A percentile compares a stretch with the other conserved stretches of the same genome.
phyloP scores from a whole-genome alignment of 352 stramenopile genomes.

The Saprolegnia parasitica region DNA sequence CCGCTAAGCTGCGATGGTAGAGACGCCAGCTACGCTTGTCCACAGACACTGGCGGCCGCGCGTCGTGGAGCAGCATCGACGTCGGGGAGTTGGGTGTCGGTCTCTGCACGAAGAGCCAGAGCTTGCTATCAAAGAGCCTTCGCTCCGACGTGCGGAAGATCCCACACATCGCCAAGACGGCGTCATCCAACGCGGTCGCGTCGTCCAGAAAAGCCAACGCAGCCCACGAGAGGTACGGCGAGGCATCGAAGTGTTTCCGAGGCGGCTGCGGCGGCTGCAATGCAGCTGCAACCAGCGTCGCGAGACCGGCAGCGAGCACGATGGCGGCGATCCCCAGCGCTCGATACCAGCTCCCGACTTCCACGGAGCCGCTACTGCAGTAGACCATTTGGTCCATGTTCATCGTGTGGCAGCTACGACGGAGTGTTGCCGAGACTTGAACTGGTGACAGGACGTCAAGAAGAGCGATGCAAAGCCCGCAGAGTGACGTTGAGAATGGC shows the following conservation, averaged over 20 bases:
- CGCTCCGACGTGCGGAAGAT: neutral
- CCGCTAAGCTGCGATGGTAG: neutral
- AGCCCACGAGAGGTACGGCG: neutral
- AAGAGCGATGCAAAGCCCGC: neutral
- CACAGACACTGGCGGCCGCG: no score
- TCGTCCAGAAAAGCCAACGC: neutral
- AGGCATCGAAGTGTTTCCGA: neutral
- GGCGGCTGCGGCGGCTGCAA: no score
- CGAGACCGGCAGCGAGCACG: neutral
- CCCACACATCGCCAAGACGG: neutral
- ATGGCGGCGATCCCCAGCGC: neutral
- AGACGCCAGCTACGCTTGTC: neutral
- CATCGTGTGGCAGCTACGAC: neutral
- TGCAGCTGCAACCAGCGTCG: no score
- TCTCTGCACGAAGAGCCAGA: neutral
- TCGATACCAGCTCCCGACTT: neutral
- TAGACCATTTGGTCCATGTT: neutral
- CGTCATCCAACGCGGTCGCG: neutral
- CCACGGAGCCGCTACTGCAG: neutral
- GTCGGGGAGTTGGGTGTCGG: neutral
- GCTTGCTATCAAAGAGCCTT: constrained; percentile 12
- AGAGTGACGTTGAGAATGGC: neutral
- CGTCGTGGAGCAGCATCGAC: neutral
- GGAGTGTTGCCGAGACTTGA: neutral
- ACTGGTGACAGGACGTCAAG: neutral